Evolutionary conservation across 192 early-diverging fungal genomes (phyloP).

Genomic region (Gonapodya sp.): DNA sequence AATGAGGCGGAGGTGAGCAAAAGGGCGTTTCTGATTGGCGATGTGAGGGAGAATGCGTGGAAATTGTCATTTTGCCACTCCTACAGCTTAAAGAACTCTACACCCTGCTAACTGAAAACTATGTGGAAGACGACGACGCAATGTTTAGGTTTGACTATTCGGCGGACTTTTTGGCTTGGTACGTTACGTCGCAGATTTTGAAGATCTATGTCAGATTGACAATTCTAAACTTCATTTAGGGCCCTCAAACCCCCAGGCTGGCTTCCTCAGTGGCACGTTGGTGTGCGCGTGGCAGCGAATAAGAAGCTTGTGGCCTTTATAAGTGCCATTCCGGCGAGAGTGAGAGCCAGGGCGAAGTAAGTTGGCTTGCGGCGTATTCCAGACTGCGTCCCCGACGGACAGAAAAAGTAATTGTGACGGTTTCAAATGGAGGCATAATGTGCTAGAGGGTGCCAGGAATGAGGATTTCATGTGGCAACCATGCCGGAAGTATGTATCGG

Average conservation of each 20-base stretch:
- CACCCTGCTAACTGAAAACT: slow-evolving; percentile 78
- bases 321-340: slow-evolving; percentile 77
- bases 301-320: slow-evolving; percentile 92
- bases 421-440: neutral
- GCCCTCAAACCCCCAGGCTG: slow-evolving; percentile 89
- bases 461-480: no score
- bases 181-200: neutral
- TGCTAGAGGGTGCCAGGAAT: neutral
- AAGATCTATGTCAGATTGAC: neutral
- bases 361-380: slow-evolving; percentile 12
- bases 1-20: slow-evolving; percentile 52
- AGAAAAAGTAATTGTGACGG: neutral
- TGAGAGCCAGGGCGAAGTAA: slow-evolving; percentile 62
- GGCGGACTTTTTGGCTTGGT: slow-evolving; percentile 86
- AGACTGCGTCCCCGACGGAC: neutral
- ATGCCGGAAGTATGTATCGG: no score
- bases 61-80: no score
- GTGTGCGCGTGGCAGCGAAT: slow-evolving; percentile 71
- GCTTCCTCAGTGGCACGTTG: slow-evolving; percentile 80
- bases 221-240: slow-evolving; percentile 27
- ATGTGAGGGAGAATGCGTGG: no score
- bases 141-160: slow-evolving; percentile 97
- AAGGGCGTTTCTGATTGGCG: neutral
- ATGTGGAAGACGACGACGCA: slow-evolving; percentile 94
- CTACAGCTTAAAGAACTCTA: slow-evolving; percentile 71